Base-by-base conservation (phyloP, 768 basidiomycete species). In the Tephrocybe sp. region DNA sequence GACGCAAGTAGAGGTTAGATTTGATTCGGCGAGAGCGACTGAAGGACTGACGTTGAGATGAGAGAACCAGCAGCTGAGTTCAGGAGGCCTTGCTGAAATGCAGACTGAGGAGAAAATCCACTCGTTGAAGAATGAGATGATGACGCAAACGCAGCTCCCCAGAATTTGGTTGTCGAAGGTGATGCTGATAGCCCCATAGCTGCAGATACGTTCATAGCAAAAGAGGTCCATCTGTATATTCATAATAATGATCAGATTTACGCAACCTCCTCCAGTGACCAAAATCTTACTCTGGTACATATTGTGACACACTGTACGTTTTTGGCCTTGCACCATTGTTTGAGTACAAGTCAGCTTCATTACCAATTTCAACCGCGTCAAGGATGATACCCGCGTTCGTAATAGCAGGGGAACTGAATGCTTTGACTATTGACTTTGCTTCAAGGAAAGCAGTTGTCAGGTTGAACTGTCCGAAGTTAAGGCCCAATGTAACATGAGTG, bases 401-500 rank as follows among this genome's bases (percentile, higher is more conserved):
- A 18, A 84, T 60, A 5, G 66, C 64, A 4, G 68, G 48, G 6
- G 73, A 72, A 11, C 64, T 50, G 55, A 86, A 86, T 1, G 79
- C 77, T 35, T 69, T 70, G n/a, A 71, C 44, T 45, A 86, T 75
- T 1, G 80, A 74, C 50, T 68, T 66, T 0, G 79, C 74, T 55
- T 75, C 72, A 6, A 79, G 68, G 49, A 72, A 74, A 2, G 69
- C 73, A 13, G 78, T 71, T 48, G 79, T 82, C 44, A 81, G 30
- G 53, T 82, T 82, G 38, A 70, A 65, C 44, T 68, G 63, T 6
- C 83, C 83, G n/a, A 87, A 65, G 62, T 88, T 88, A 46, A 87
- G 69, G 9, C 84, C 86, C 83, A 83, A 87, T 8, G 73, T 80
- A 53, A 87, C 79, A 42, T 74, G 77, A 4, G 83, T 84, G 30